A percentile compares a stretch with the other conserved stretches of the same genome.
Conservation (phyloP, 208 protist genomes). For the Acanthamoeba castellanii region DNA sequence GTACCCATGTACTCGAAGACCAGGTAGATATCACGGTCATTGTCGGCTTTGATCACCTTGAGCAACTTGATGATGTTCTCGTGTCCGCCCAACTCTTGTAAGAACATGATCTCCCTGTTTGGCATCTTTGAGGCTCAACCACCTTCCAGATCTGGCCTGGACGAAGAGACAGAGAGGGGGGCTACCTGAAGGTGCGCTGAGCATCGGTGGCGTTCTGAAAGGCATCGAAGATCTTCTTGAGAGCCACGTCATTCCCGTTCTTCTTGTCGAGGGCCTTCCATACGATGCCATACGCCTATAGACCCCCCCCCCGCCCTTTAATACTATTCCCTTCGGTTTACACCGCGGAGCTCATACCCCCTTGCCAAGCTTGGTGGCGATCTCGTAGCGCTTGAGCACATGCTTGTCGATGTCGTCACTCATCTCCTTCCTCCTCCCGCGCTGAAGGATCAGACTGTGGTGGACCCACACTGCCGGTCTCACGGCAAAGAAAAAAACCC, state of each 20-base stretch:
- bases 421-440: neutral
- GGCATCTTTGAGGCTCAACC: too few relatives aligned
- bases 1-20: constrained; percentile 98
- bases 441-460: too few relatives aligned
- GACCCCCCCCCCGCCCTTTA: constrained; percentile 73
- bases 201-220: constrained; percentile 90
- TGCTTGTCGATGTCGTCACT: constrained; percentile 93
- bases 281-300: constrained; percentile 95
- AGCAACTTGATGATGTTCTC: constrained; percentile 98
- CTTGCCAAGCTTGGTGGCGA: constrained; percentile 95
- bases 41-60: constrained; percentile 97
- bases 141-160: too few relatives aligned
- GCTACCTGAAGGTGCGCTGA: constrained; percentile 93
- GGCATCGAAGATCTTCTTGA: constrained; percentile 97
- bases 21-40: constrained; percentile 98
- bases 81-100: constrained; percentile 93
- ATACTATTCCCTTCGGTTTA: neutral
- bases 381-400: constrained; percentile 95
- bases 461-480: too few relatives aligned
- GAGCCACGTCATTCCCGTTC: constrained; percentile 92
- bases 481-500: too few relatives aligned
- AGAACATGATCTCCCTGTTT: constrained; percentile 75
- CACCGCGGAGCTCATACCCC: constrained; percentile 78
- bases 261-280: constrained; percentile 95
- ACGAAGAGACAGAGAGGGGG: too few relatives aligned